Evolutionary conservation across 257 asterid species (phyloP).

Genomic region (Solanum arcanum): DNA sequence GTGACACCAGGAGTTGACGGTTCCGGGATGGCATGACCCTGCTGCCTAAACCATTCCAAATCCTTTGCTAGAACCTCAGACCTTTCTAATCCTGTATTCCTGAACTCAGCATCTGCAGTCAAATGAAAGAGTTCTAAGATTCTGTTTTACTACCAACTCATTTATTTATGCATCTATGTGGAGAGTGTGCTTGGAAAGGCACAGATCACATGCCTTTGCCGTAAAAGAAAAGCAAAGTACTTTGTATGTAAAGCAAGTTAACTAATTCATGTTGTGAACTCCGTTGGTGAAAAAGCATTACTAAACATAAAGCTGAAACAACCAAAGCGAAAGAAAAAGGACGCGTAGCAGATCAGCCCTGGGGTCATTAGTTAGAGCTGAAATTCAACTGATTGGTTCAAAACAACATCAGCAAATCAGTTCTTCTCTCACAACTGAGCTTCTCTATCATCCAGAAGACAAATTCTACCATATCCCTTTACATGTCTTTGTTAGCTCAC

Average conservation of each 20-base stretch:
- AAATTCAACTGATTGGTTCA: not conserved
- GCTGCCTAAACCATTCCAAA: constrained; percentile 80
- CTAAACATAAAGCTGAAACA: not conserved
- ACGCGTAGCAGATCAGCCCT: not conserved
- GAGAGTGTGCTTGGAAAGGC: not conserved
- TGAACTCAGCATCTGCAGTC: constrained; percentile 67
- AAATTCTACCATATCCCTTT: not conserved
- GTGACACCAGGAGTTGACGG: constrained; percentile 67
- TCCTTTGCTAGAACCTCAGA: constrained; percentile 59
- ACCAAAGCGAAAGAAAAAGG: not conserved
- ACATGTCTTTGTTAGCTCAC: not conserved
- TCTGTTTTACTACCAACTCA: not conserved
- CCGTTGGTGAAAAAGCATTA: not conserved
- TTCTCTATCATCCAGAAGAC: not conserved
- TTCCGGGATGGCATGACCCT: constrained; percentile 69
- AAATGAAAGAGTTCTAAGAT: not conserved
- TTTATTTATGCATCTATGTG: not conserved
- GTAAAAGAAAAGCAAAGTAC: not conserved
- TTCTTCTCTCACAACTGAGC: too few relatives aligned
- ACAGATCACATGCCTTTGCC: not conserved
- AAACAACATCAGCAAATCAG: not conserved
- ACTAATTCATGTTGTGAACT: not conserved
- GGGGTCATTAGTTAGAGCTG: not conserved
- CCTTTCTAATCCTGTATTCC: constrained; percentile 91
- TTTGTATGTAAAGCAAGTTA: not conserved